Conservation (phyloP, 2,329 filamentous ascomycete genomes). For the Lecanicillium sp. region DNA sequence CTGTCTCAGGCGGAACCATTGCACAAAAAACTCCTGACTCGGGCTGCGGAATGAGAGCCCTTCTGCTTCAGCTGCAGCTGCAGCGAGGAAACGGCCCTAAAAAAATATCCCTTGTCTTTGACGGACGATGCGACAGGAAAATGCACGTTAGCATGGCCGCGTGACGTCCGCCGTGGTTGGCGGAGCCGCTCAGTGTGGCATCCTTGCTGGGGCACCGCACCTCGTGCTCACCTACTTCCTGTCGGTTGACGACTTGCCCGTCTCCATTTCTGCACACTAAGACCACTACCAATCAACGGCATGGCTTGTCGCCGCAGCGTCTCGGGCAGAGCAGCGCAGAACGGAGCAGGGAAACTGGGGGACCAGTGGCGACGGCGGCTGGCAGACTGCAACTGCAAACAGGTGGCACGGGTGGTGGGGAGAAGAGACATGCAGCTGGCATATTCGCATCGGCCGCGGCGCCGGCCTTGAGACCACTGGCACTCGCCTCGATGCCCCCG, state of each 20-base stretch:
- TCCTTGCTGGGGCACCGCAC: conserved; percentile 7
- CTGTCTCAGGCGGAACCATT: neutral
- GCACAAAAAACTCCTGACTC: neutral
- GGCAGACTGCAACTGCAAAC: conserved; percentile 3
- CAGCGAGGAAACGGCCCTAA: neutral
- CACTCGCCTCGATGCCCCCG: neutral
- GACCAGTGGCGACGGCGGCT: conserved; percentile 5
- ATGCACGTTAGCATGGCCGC: conserved; percentile 4
- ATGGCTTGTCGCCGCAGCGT: neutral
- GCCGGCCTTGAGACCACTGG: neutral
- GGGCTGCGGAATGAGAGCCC: neutral
- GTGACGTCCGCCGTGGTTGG: conserved; percentile 8
- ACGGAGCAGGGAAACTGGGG: neutral
- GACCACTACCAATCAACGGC: conserved; percentile 1
- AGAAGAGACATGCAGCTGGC: conserved; percentile 12
- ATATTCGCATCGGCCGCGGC: conserved; percentile 9
- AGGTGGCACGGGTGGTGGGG: conserved; percentile 10
- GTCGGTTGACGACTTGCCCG: conserved; percentile 1
- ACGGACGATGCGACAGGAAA: neutral
- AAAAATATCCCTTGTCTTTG: neutral
- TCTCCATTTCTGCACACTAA: neutral
- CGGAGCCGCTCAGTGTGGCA: conserved; percentile 5
- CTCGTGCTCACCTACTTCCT: conserved; percentile 10
- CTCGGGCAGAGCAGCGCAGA: neutral
- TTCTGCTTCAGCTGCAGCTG: too few species aligned